Evolutionary conservation across 2,329 filamentous ascomycete genomes (phyloP), one percentile per base, ranked within the genome.

Genomic region (Fonsecaea nubica): DNA sequence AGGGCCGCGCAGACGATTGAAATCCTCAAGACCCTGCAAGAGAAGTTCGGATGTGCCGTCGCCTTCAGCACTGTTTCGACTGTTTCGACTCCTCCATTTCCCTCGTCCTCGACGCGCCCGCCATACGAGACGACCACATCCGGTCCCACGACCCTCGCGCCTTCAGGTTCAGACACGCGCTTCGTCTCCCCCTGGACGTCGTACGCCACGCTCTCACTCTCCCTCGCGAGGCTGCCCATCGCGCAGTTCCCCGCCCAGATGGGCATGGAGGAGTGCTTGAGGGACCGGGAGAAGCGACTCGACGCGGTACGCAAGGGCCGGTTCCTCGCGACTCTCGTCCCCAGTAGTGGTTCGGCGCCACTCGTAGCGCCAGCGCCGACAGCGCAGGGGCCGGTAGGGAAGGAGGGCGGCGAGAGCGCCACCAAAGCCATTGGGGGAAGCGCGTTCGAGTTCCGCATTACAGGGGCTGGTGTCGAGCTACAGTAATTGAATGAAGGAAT

Each of bases 121-220:
- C 64, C 18, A 7, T 69, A 62, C 7, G 45, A 45, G 25, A 33
- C 33, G 45, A 53, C 10, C 40, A 52, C 35, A 35, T 48, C 35
- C 60, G 38, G 21, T 36, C 18, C n/a, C 0, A 57, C 33, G 54
- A 1, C 21, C 8, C 52, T 30, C 6, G 36, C 40, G 45, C 40
- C 57, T 53, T 8, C 13, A 4, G 35, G 18, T 15, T 18, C n/a
- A 74, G 13, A 73, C 76, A 13, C 72, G 74, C 57, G 74, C 36
- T 8, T 80, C 9, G 78, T 78, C 1, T 66, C 75, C 4, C 78
- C 79, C 0, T 81, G 79, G 80, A 76, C 75, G 0, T 68, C 69
- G 0, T 80, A 80, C 48, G 75, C 80, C 1, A 75, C 73, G 0
- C 61, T 81, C 48, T 75, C 78, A 13, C 66, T 81, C 3, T 72